A percentile compares a stretch with the other conserved stretches of the same genome.
Conservation (phyloP, 441 rosid species). For the Metrosideros polymorpha region DNA sequence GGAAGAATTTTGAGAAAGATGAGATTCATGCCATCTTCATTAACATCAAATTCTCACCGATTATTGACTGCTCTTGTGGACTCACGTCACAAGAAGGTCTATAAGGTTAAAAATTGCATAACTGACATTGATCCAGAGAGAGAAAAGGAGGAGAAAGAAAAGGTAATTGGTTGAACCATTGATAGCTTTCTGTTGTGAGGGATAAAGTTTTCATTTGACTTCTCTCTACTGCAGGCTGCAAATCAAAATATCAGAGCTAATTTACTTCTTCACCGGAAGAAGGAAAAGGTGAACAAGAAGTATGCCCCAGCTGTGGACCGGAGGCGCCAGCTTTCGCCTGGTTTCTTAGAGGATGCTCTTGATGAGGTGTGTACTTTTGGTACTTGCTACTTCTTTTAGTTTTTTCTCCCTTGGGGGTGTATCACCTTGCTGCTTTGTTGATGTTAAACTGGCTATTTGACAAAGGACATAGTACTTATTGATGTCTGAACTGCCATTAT, state of each 20-base stretch:
- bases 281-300: conserved; percentile 80
- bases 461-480: background rate
- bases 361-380: conserved; percentile 59
- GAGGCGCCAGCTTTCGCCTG: conserved; percentile 84
- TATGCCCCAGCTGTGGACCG: conserved; percentile 64
- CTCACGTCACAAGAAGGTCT: conserved; percentile 76
- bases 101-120: conserved; percentile 85
- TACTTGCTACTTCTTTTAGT: background rate
- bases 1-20: conserved; percentile 91
- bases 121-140: conserved; percentile 99
- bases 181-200: background rate
- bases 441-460: background rate
- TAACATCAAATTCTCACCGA: conserved; percentile 85
- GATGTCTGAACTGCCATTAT: background rate
- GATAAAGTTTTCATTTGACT: background rate
- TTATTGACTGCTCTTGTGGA: conserved; percentile 94
- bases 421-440: background rate
- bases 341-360: conserved; percentile 91
- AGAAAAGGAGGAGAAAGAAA: conserved; percentile 94
- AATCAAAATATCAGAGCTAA: conserved; percentile 88
- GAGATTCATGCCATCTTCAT: conserved; percentile 93
- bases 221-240: conserved; percentile 56
- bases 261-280: conserved; percentile 73
- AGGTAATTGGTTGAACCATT: conserved; percentile 34
- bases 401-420: background rate